phyloP scores from a whole-genome alignment of 108 stramenopile species.

The Schizochytrium sp. region DNA sequence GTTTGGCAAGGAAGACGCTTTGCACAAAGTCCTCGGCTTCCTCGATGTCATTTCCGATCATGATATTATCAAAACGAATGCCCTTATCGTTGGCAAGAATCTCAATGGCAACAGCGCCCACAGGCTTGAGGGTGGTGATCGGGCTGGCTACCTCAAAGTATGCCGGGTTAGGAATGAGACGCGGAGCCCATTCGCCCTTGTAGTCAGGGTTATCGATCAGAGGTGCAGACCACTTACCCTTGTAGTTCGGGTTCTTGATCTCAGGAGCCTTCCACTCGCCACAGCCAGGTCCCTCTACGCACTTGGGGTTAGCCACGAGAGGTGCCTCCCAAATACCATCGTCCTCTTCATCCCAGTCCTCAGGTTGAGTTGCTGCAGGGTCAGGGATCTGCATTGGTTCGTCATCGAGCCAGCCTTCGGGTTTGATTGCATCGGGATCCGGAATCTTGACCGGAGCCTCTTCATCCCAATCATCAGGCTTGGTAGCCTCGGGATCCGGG shows the following conservation, averaged over 20 bases:
- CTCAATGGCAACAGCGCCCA: conserved; percentile 64
- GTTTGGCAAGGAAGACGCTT: background rate
- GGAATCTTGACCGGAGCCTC: conserved; percentile 89
- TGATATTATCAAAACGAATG: conserved; percentile 67
- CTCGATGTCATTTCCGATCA: conserved; percentile 55
- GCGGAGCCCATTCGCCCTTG: conserved; percentile 93
- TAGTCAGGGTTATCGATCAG: conserved; percentile 98
- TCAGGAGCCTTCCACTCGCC: conserved; percentile 70
- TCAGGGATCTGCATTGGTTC: conserved; percentile 70
- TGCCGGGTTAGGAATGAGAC: conserved; percentile 84
- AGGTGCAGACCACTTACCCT: conserved; percentile 89
- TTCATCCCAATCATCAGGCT: conserved; percentile 98
- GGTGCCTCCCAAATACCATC: conserved; percentile 89
- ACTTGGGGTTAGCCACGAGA: conserved; percentile 69
- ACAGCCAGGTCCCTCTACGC: conserved; percentile 72
- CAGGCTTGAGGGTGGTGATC: conserved; percentile 25
- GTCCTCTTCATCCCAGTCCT: conserved; percentile 99
- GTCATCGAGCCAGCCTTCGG: conserved; percentile 81
- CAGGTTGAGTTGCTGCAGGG: conserved; percentile 65
- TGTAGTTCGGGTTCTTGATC: conserved; percentile 71
- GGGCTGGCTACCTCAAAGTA: conserved; percentile 70
- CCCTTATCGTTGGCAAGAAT: conserved; percentile 64
- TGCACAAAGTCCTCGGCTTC: background rate
- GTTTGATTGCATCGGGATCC: conserved; percentile 92
- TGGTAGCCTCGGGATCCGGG: conserved; percentile 77